These are phyloP conservation scores for Tillandsia leiboldiana DNA, from an alignment of 176 grass and related monocot genomes.

Conservation along the genomic window DNA sequence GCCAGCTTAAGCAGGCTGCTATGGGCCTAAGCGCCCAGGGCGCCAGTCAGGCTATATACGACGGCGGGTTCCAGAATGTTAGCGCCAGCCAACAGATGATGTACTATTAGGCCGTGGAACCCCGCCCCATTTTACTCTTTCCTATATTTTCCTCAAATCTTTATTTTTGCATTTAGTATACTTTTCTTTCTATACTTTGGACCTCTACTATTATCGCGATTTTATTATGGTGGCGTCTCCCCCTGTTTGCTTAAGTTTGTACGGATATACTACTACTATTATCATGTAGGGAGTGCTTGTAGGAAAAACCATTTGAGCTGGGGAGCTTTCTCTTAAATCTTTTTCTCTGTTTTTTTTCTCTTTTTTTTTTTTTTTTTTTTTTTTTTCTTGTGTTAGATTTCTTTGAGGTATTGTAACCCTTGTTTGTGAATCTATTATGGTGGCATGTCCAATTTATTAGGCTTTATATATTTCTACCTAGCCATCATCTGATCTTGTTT, in stretches of 20 bases:
- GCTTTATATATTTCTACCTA: too few species aligned
- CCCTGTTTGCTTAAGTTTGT: background rate
- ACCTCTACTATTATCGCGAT: background rate
- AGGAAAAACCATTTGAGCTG: background rate
- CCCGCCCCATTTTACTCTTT: background rate
- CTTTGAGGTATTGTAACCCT: too few species aligned
- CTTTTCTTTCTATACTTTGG: background rate
- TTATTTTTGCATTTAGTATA: background rate
- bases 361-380: background rate
- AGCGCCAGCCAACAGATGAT: conserved; percentile 64
- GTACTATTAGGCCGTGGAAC: conserved; percentile 48
- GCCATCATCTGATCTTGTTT: too few species aligned
- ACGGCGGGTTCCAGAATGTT: conserved; percentile 55
- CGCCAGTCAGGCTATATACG: conserved; percentile 67
- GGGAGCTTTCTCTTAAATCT: background rate
- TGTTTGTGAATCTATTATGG: too few species aligned
- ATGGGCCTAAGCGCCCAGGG: conserved; percentile 49
- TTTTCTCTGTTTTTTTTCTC: background rate
- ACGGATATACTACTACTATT: background rate
- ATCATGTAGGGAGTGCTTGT: background rate
- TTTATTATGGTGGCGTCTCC: background rate
- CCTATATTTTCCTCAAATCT: background rate
- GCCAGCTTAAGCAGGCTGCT: conserved; percentile 60
- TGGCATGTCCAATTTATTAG: too few species aligned
- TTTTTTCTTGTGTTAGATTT: background rate